Evolutionary conservation across 2,329 filamentous ascomycete genomes (phyloP), one percentile per base, ranked within the genome.

Genomic region (Fusarium chlamydosporum): DNA sequence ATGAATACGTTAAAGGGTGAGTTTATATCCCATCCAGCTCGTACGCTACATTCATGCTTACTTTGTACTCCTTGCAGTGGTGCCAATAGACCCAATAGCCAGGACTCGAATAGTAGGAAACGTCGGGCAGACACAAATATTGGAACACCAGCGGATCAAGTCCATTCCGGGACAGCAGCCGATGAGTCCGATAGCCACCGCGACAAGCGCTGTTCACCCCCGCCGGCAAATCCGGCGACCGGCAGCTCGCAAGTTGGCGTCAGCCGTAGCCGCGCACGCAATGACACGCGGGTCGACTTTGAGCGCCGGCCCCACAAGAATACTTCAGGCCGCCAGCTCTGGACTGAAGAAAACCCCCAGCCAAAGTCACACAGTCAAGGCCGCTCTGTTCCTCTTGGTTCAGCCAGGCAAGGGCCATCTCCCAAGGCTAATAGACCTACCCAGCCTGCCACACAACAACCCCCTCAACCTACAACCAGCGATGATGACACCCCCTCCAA

Each of bases 191-290:
- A 64, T 48, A 60, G 50, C 4, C 72, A 65, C 23, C 66, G 67
- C 10, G 71, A 56, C 35, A 78, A 78, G 53, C 48, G 71, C 9
- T 74, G 74, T 26, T 77, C 77, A 2, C 76, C 77, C 20, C 69
- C 75, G 5, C 55, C 73, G 4, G 66, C 74, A 26, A 37, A 11
- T 29, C 45, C 43, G n/a, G 11, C 27, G n/a, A 2, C 38, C 18
- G 47, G 65, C 6, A 61, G 65, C 8, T 68, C 68, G 29, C 65
- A 64, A 34, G 68, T 51, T 26, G 46, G 48, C 18, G 62, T 66
- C 1, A 34, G 58, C 67, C 15, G 70, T 45, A 31, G 66, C 20
- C 48, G 66, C 35, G 66, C 66, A 3, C 65, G 65, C 7, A 61
- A 33, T 16, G 65, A 67, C 12, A 71, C 31, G 15, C 65, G 66